A percentile compares a stretch with the other conserved stretches of the same genome.
phyloP scores from a whole-genome alignment of 441 rosid genomes.

The Sinapis alba region DNA sequence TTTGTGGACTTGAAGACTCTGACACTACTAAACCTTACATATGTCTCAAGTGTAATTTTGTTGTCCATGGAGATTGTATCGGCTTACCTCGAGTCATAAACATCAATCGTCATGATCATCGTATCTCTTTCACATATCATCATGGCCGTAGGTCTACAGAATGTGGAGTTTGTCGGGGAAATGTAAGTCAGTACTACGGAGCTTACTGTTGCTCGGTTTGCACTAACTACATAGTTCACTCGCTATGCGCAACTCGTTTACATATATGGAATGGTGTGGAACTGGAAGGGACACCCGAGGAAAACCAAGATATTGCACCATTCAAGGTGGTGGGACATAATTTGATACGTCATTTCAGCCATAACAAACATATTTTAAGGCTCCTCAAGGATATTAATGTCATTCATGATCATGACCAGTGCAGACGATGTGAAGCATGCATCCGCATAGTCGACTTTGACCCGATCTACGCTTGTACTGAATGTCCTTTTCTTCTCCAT shows the following conservation, averaged over 20 bases:
- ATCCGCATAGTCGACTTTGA: not conserved
- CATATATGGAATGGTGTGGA: not conserved
- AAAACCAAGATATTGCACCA: not conserved
- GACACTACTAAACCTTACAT: too few relatives aligned
- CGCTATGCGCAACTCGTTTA: not conserved
- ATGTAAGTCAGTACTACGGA: not conserved
- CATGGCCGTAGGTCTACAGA: not conserved
- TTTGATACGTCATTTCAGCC: not conserved
- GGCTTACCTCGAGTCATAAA: not conserved
- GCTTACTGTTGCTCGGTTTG: not conserved
- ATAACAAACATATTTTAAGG: not conserved
- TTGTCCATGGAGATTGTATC: not conserved
- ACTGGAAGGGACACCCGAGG: not conserved
- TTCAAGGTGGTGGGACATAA: not conserved
- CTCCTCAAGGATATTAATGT: not conserved
- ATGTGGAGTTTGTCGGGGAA: not conserved
- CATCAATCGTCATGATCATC: slow-evolving; percentile 28
- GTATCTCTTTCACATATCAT: not conserved
- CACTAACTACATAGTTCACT: not conserved
- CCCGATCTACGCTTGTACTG: slow-evolving; percentile 1
- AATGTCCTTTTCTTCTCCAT: slow-evolving; percentile 22
- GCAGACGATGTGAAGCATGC: not conserved
- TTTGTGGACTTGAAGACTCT: slow-evolving; percentile 42
- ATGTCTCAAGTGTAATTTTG: slow-evolving; percentile 23
- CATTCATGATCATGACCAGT: not conserved